Evolutionary conservation across 768 basidiomycete genomes (phyloP).

Genomic region (Holtermanniella nyarrowii): DNA sequence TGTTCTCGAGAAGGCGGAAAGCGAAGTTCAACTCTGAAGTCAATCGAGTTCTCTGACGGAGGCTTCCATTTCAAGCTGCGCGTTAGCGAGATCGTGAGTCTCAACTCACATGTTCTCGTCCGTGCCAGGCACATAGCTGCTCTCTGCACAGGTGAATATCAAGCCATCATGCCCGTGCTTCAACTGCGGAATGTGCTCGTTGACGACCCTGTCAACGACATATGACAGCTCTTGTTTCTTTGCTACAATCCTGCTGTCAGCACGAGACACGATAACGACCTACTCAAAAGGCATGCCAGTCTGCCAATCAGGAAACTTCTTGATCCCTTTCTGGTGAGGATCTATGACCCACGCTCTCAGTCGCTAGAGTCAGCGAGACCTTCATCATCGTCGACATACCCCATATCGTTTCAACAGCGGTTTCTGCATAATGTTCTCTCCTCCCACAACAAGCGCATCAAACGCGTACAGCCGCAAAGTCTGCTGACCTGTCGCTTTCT

Average conservation of each 20-base stretch:
- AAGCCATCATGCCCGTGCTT: slow-evolving; percentile 92
- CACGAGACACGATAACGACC: slow-evolving; percentile 31
- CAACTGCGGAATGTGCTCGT: slow-evolving; percentile 67
- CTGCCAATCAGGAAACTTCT: slow-evolving; percentile 58
- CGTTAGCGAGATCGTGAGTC: background rate
- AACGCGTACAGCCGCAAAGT: slow-evolving; percentile 75
- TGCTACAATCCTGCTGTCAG: slow-evolving; percentile 57
- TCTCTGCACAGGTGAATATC: slow-evolving; percentile 84
- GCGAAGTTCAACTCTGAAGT: slow-evolving; percentile 90
- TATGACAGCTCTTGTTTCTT: slow-evolving; percentile 85
- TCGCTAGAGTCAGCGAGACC: slow-evolving; percentile 46
- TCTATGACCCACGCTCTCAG: slow-evolving; percentile 70
- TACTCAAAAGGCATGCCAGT: slow-evolving; percentile 71
- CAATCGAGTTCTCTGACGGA: slow-evolving; percentile 92
- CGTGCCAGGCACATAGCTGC: slow-evolving; percentile 70
- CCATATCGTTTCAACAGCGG: slow-evolving; percentile 80
- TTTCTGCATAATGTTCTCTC: slow-evolving; percentile 74
- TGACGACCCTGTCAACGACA: slow-evolving; percentile 73
- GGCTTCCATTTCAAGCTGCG: slow-evolving; percentile 95
- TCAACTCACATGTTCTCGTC: slow-evolving; percentile 70
- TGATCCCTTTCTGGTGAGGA: slow-evolving; percentile 63
- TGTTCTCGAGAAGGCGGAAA: slow-evolving; percentile 61
- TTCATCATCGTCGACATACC: slow-evolving; percentile 47
- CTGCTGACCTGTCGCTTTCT: slow-evolving; percentile 69
- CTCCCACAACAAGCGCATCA: slow-evolving; percentile 80